Conservation (phyloP, 2,329 filamentous ascomycete genomes). For the Colletotrichum karsti region DNA sequence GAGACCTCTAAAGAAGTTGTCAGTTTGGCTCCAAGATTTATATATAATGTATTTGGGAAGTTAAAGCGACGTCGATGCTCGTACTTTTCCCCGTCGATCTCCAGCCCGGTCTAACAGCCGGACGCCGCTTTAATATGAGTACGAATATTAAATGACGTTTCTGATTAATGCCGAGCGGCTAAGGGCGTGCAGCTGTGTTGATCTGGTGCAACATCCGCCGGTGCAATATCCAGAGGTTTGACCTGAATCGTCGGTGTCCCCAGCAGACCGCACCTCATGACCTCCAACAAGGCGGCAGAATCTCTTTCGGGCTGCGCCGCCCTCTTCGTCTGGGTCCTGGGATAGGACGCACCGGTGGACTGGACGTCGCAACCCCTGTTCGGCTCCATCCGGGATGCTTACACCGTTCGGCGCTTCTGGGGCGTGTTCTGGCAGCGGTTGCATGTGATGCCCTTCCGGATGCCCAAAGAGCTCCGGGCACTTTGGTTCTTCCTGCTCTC, state of each 20-base stretch:
- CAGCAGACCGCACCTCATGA: no score
- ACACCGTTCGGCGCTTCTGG: not conserved
- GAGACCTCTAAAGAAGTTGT: no score
- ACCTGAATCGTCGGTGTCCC: not conserved
- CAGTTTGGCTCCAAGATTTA: no score
- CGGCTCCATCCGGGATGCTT: not conserved
- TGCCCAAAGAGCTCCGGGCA: not conserved
- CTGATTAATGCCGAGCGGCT: not conserved
- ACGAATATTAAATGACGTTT: no score
- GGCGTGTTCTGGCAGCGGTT: constrained; percentile 1
- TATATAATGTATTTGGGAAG: no score
- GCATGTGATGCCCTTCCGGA: not conserved
- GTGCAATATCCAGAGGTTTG: not conserved
- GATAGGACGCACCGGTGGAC: not conserved
- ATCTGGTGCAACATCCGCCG: not conserved
- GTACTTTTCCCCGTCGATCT: no score
- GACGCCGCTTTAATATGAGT: no score
- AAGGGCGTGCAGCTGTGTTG: not conserved
- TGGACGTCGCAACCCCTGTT: not conserved
- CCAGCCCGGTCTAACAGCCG: no score
- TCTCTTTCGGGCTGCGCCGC: not conserved
- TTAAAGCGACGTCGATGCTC: no score
- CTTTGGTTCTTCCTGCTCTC: not conserved
- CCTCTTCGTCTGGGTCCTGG: not conserved
- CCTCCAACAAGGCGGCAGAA: not conserved